phyloP scores from a whole-genome alignment of 192 early-diverging fungal genomes.

The Linnemannia schmuckeri region DNA sequence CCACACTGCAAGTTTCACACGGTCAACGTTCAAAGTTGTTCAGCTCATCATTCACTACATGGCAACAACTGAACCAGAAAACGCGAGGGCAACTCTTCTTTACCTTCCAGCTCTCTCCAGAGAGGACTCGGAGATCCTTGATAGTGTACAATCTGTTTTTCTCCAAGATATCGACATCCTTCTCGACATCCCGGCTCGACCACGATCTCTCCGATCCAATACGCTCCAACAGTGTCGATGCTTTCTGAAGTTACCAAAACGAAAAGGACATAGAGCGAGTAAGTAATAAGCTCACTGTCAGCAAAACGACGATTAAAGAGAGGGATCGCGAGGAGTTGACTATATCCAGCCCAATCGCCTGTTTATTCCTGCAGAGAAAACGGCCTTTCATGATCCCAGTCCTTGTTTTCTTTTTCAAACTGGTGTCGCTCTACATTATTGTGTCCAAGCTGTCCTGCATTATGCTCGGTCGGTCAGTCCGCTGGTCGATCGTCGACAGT shows the following conservation, averaged over 20 bases:
- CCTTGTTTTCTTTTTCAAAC: too few relatives aligned
- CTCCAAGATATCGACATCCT: constrained; percentile 59
- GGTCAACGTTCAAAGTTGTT: neutral
- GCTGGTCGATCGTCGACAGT: neutral
- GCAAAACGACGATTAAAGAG: too few relatives aligned
- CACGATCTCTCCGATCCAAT: constrained; percentile 65
- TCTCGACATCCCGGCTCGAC: constrained; percentile 60
- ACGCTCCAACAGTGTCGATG: constrained; percentile 61
- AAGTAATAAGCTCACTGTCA: neutral
- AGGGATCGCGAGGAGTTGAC: too few relatives aligned
- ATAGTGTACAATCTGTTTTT: constrained; percentile 62
- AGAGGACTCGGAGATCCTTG: constrained; percentile 62
- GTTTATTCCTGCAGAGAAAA: too few relatives aligned
- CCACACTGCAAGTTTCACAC: neutral
- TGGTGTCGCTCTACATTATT: too few relatives aligned
- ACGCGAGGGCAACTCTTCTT: neutral
- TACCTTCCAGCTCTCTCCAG: constrained; percentile 68
- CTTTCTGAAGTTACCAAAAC: constrained; percentile 47
- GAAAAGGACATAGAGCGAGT: neutral
- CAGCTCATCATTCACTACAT: neutral
- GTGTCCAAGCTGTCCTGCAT: neutral
- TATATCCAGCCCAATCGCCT: too few relatives aligned
- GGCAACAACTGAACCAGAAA: neutral
- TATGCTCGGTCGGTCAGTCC: neutral
- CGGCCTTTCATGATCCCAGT: too few relatives aligned